Conservation (phyloP, 2,329 filamentous ascomycete genomes). For the Fusarium sp. region DNA sequence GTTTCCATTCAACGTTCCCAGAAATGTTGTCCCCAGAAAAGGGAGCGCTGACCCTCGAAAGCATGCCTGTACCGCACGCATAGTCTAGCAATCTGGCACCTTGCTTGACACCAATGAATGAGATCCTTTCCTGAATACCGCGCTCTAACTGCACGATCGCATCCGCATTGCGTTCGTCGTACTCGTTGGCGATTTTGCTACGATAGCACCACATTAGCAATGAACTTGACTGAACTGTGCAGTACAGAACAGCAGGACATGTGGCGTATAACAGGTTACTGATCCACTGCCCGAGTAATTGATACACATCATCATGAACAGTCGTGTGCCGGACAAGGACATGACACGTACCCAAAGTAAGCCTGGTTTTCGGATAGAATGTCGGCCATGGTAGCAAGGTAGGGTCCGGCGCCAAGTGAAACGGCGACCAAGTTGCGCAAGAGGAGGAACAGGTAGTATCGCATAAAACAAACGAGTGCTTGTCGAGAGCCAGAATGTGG, state of each 20-base stretch:
- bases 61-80: constrained; percentile 79
- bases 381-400: constrained; percentile 52
- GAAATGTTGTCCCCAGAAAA: not conserved
- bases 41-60: constrained; percentile 69
- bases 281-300: constrained; percentile 13
- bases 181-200: constrained; percentile 52
- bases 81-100: constrained; percentile 77
- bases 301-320: constrained; percentile 4
- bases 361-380: constrained; percentile 56
- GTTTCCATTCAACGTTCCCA: not conserved
- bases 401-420: constrained; percentile 46
- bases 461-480: constrained; percentile 26
- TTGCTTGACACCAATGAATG: constrained; percentile 71
- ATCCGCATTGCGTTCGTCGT: constrained; percentile 69
- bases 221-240: constrained; percentile 5
- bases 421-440: constrained; percentile 22
- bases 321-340: constrained; percentile 1
- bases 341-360: constrained; percentile 60
- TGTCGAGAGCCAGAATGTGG: constrained; percentile 12
- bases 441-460: constrained; percentile 21
- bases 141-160: constrained; percentile 68
- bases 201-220: constrained; percentile 36
- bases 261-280: constrained; percentile 19
- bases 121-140: constrained; percentile 66
- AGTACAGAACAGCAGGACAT: constrained; percentile 11